A percentile compares a stretch with the other conserved stretches of the same genome.
Conservation (phyloP, 768 basidiomycete species). For the Pisolithus microcarpus region DNA sequence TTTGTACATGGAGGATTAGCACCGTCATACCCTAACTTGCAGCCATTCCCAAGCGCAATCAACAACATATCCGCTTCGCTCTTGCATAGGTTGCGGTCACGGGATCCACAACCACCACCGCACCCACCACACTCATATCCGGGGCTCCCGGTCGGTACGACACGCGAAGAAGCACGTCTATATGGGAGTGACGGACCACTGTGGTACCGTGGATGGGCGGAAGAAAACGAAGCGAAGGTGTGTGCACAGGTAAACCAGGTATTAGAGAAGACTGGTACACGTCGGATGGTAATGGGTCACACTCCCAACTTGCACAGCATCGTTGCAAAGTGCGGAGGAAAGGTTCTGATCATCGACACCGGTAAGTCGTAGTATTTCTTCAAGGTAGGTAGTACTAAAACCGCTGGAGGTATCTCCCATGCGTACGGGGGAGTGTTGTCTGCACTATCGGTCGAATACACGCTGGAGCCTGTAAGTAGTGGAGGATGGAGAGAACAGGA, state of each 20-base stretch:
- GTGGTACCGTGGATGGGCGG: conserved; percentile 95
- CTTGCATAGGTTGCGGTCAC: conserved; percentile 60
- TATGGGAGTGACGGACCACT: conserved; percentile 78
- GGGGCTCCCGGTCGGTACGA: conserved; percentile 60
- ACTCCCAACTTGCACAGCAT: conserved; percentile 89
- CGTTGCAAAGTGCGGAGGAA: conserved; percentile 81
- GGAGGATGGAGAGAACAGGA: conserved; percentile 32
- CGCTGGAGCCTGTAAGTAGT: conserved; percentile 52
- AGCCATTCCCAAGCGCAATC: conserved; percentile 79
- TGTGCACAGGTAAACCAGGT: conserved; percentile 71
- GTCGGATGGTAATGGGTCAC: conserved; percentile 93
- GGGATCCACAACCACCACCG: conserved; percentile 59
- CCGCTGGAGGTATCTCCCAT: conserved; percentile 71
- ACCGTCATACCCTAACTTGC: conserved; percentile 63
- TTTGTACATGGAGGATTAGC: conserved; percentile 93
- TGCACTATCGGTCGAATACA: conserved; percentile 82
- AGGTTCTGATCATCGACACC: conserved; percentile 93
- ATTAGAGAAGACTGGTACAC: conserved; percentile 66
- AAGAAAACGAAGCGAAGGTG: conserved; percentile 56
- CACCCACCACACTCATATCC: conserved; percentile 76
- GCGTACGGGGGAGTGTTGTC: conserved; percentile 93
- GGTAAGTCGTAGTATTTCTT: conserved; percentile 36
- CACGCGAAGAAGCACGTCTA: conserved; percentile 58
- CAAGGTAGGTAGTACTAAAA: conserved; percentile 4
- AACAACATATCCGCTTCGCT: conserved; percentile 70